Evolutionary conservation across 164 flowering plant genomes (phyloP), one percentile per base, ranked within the genome.

Genomic region (Protea cynaroides): DNA sequence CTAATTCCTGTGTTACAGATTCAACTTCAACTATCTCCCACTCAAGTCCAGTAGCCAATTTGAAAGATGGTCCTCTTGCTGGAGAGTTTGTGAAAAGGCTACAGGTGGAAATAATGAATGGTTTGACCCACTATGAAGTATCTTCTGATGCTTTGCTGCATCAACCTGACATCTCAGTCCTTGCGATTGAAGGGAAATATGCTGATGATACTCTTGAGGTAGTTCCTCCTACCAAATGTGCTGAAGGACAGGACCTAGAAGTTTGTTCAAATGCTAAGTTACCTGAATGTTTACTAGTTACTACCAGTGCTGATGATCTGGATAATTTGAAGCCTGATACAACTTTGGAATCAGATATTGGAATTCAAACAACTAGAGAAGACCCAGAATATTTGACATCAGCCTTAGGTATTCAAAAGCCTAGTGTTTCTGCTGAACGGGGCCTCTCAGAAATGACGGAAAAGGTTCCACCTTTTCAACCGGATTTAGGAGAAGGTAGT

Each of bases 401-500:
- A 14, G 29, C 43, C 24, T 58, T n/a, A 24, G 74, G 64, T 69
- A 43, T 9, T 58, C 74, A 67, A 43, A 65, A 67, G 47, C 19
- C 50, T 37, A 8, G 13, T 60, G 61, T 69, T 59, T 44, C 66
- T 34, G 17, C 25, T 44, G 77, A 73, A 55, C 70, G 62, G 57
- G 70, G 63, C 19, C 29, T 25, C 21, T 56, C 66, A 9, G 75
- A 63, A 63, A 40, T 25, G 57, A 43, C 17, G 25, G 60, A 64
- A 67, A 70, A 66, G 73, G 63, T 61, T 63, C 67, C 56, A n/a
- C 59, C 66, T 6, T 65, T 36, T 69, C 81, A 71, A 65, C 51
- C 15, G 47, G 66, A 68, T 64, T 58, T 53, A 15, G 65, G 55
- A 60, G 79, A 22, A 19, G 69, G 60, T 43, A 58, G 23, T 73